These are phyloP conservation scores for Penicillium sp. DNA, from an alignment of 2,329 filamentous ascomycete genomes.

Conservation along the genomic window DNA sequence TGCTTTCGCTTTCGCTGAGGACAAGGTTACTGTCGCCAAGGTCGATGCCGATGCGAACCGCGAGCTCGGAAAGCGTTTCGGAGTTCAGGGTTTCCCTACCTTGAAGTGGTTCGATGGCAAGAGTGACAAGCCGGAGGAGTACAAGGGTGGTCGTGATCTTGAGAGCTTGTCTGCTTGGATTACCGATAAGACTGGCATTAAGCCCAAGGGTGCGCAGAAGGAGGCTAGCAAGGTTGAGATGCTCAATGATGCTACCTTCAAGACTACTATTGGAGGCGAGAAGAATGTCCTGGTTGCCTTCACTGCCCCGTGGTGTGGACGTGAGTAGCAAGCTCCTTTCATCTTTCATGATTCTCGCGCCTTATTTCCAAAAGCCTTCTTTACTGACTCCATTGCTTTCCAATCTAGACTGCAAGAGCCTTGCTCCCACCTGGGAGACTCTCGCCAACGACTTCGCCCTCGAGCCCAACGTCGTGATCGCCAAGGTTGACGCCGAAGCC, in stretches of 20 bases:
- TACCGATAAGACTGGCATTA: constrained; percentile 80
- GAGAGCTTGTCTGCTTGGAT: constrained; percentile 82
- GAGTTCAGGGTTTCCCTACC: constrained; percentile 92
- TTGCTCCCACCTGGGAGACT: constrained; percentile 87
- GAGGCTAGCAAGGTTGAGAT: constrained; percentile 74
- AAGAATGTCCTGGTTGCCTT: constrained; percentile 94
- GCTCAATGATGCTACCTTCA: constrained; percentile 78
- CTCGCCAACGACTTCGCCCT: constrained; percentile 77
- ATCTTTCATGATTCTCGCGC: constrained; percentile 4
- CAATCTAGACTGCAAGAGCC: constrained; percentile 83
- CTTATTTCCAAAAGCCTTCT: background rate
- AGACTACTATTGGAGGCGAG: constrained; percentile 73
- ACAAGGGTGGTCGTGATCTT: constrained; percentile 81
- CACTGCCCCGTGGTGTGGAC: constrained; percentile 97
- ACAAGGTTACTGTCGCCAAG: constrained; percentile 85
- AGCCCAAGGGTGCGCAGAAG: constrained; percentile 64
- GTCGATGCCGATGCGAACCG: constrained; percentile 93
- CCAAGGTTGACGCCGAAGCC: constrained; percentile 93
- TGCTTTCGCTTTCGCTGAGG: constrained; percentile 70
- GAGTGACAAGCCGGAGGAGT: constrained; percentile 80
- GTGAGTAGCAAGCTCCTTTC: constrained; percentile 59
- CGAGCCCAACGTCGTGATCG: constrained; percentile 79
- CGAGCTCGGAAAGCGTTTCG: constrained; percentile 79
- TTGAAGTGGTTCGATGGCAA: constrained; percentile 98
- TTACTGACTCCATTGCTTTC: background rate